Evolutionary conservation across 1,284 basidiomycete species (phyloP).

Genomic region (Ceraceosorus bombacis): DNA sequence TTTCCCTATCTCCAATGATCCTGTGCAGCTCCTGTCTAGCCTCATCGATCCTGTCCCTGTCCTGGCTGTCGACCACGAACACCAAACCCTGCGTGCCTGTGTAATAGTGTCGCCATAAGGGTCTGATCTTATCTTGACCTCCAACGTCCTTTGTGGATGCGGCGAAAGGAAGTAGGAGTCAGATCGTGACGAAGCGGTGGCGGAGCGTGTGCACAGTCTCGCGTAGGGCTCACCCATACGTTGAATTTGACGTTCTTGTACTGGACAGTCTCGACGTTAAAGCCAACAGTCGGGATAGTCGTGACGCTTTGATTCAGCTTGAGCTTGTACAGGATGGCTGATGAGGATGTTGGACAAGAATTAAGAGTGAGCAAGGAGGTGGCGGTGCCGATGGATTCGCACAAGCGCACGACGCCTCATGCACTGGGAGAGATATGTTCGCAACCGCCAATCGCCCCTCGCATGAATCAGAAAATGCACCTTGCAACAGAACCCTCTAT

Average conservation of each 20-base stretch:
- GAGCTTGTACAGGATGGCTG: constrained; percentile 89
- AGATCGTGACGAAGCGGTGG: not conserved
- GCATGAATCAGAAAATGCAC: too few relatives aligned
- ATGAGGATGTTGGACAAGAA: constrained; percentile 46
- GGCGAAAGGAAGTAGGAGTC: not conserved
- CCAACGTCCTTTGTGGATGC: constrained; percentile 64
- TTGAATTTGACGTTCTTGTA: constrained; percentile 99
- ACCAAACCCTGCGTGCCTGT: constrained; percentile 99
- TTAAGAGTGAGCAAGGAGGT: not conserved
- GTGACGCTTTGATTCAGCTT: constrained; percentile 99
- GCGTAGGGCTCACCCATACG: constrained; percentile 61
- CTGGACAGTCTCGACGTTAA: constrained; percentile 88
- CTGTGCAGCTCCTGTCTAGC: constrained; percentile 98
- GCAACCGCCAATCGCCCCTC: too few relatives aligned
- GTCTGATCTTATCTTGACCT: constrained; percentile 60
- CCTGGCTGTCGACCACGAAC: constrained; percentile 99
- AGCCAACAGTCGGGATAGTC: constrained; percentile 88
- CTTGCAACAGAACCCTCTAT: too few relatives aligned
- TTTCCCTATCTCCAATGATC: constrained; percentile 99
- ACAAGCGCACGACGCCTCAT: too few relatives aligned
- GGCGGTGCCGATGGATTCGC: too few relatives aligned
- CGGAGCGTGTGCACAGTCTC: not conserved
- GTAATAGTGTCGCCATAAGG: constrained; percentile 99
- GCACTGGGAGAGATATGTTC: too few relatives aligned
- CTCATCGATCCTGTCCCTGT: constrained; percentile 98